Conservation (phyloP, 2,329 filamentous ascomycete genomes). For the Beauveria varroae region DNA sequence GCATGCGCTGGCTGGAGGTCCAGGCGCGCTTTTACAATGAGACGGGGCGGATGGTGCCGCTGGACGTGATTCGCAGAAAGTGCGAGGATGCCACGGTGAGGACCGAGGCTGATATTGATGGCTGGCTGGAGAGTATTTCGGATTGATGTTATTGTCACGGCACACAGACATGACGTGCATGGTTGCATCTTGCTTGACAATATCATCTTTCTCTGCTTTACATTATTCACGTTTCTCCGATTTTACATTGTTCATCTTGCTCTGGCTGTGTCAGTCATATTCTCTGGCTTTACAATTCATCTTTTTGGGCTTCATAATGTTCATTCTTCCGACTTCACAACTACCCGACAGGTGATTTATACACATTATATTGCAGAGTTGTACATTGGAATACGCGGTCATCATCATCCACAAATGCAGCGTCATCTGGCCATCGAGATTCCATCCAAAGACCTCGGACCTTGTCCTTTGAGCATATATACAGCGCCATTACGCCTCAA, state of each 20-base stretch:
- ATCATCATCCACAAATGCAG: background rate
- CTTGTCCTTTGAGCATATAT: background rate
- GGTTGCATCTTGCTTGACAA: background rate
- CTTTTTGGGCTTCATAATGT: background rate
- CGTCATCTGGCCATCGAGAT: no score
- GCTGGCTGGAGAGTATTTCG: constrained; percentile 4
- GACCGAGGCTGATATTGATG: background rate
- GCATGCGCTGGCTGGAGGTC: constrained; percentile 32
- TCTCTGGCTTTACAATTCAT: background rate
- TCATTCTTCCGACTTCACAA: background rate
- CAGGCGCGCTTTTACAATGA: constrained; percentile 37
- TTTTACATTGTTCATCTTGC: background rate
- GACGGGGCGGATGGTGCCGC: constrained; percentile 33
- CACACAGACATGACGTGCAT: background rate
- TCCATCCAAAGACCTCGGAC: background rate
- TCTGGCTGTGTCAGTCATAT: background rate
- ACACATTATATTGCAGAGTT: background rate
- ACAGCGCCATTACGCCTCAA: background rate
- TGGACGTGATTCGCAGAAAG: constrained; percentile 28
- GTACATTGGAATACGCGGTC: background rate
- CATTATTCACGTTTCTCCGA: no score
- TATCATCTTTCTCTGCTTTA: background rate
- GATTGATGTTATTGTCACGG: background rate
- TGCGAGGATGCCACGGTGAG: constrained; percentile 15
- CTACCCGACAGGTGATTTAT: background rate